phyloP scores from a whole-genome alignment of 2,329 filamentous ascomycete genomes.

The Fusarium veterinarium region DNA sequence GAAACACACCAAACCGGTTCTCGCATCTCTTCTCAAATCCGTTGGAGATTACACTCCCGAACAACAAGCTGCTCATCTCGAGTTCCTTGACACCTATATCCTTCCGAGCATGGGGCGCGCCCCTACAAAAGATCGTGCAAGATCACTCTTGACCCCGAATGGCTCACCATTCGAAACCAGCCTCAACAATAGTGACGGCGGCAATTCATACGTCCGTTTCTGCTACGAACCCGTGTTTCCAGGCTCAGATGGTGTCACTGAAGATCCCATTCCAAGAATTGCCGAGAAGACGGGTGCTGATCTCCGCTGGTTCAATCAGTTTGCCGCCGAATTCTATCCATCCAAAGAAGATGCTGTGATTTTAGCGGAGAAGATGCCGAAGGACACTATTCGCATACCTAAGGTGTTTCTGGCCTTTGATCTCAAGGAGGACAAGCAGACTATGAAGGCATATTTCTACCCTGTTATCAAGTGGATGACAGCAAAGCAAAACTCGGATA shows the following conservation, averaged over 20 bases:
- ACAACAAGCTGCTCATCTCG: conserved; percentile 13
- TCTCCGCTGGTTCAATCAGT: conserved; percentile 40
- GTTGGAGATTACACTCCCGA: conserved; percentile 16
- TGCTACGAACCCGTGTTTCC: conserved; percentile 27
- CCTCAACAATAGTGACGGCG: conserved; percentile 14
- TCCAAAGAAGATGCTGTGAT: conserved; percentile 21
- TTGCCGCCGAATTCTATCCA: conserved; percentile 37
- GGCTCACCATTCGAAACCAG: conserved; percentile 28
- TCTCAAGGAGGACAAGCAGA: conserved; percentile 34
- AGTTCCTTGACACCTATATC: conserved; percentile 11
- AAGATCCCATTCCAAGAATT: conserved; percentile 4
- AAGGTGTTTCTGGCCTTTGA: conserved; percentile 43
- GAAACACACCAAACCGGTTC: conserved; percentile 10
- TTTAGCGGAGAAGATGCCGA: conserved; percentile 24
- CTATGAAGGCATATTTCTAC: conserved; percentile 44
- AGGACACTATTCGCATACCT: conserved; percentile 34
- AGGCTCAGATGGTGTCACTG: conserved; percentile 15
- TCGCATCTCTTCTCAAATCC: conserved; percentile 8
- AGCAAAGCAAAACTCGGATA: conserved; percentile 34
- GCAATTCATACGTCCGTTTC: conserved; percentile 22
- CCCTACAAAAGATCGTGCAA: neutral
- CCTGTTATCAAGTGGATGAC: conserved; percentile 43
- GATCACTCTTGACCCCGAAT: conserved; percentile 17
- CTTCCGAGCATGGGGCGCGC: conserved; percentile 14
- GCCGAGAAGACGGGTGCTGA: conserved; percentile 2